These are phyloP conservation scores for Neospora caninum DNA, from an alignment of 169 alveolate genomes.

Conservation along the genomic window DNA sequence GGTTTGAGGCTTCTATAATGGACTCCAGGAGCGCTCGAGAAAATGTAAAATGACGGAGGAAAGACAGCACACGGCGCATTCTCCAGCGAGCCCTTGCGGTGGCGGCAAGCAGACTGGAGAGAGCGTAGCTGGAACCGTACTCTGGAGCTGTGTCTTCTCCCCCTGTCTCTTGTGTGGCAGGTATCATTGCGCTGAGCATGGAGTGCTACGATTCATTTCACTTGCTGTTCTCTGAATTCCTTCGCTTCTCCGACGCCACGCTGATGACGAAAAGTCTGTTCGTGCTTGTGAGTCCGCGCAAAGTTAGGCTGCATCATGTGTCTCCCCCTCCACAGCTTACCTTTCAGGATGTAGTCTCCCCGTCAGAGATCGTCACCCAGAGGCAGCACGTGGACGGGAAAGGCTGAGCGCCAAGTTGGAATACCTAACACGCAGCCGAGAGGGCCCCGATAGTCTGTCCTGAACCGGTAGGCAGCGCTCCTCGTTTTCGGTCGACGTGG, in stretches of 20 bases:
- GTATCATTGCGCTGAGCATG: not conserved
- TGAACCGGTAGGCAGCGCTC: no score
- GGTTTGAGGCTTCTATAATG: no score
- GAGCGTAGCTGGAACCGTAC: not conserved
- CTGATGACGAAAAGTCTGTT: not conserved
- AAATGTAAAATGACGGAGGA: no score
- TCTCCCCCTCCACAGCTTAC: not conserved
- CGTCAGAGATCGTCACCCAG: not conserved
- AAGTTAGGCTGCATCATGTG: not conserved
- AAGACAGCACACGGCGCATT: not conserved
- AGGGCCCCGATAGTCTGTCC: no score
- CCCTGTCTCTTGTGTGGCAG: not conserved
- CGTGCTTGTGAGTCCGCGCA: not conserved
- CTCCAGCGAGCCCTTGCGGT: not conserved
- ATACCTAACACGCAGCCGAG: no score
- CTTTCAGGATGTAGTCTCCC: not conserved
- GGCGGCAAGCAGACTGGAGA: not conserved
- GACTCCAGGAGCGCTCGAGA: no score
- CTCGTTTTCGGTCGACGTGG: no score
- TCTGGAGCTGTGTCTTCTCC: not conserved
- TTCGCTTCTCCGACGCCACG: constrained; percentile 29
- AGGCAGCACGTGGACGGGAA: no score
- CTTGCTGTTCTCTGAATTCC: constrained; percentile 11
- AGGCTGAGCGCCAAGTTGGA: no score
- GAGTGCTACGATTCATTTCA: constrained; percentile 35